phyloP scores from a whole-genome alignment of 2,329 filamentous ascomycete species.

The Botryotinia globosa region DNA sequence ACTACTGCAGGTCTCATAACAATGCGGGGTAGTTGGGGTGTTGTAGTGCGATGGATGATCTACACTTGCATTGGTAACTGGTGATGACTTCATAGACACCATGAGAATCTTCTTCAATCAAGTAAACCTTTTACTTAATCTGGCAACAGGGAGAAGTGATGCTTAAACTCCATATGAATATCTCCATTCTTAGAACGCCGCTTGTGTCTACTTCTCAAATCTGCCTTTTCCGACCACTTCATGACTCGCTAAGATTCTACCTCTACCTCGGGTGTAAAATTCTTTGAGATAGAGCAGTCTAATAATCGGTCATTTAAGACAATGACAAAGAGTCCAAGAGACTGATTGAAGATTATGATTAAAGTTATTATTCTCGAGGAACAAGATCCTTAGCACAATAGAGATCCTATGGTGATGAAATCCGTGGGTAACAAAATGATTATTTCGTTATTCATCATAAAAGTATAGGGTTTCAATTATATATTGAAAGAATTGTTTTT shows the following conservation, averaged over 20 bases:
- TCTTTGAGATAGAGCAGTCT: not conserved
- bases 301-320: too few relatives aligned
- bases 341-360: not conserved
- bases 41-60: not conserved
- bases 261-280: too few relatives aligned
- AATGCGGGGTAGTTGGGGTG: constrained; percentile 1
- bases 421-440: too few relatives aligned
- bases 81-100: not conserved
- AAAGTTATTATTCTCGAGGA: not conserved
- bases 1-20: not conserved
- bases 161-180: too few relatives aligned
- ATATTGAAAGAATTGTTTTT: too few relatives aligned
- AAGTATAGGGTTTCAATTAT: too few relatives aligned
- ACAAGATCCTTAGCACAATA: not conserved
- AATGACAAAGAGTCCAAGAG: not conserved
- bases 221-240: too few relatives aligned
- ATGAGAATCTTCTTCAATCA: too few relatives aligned
- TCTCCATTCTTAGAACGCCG: not conserved
- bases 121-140: not conserved
- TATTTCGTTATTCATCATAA: too few relatives aligned
- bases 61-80: not conserved
- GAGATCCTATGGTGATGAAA: too few relatives aligned
- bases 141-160: not conserved
- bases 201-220: too few relatives aligned
- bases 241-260: too few relatives aligned